Percentiles rank a stretch among this genome's conserved stretches.
Conservation (phyloP, 164 flowering plant species). For the Amborella trichopoda region DNA sequence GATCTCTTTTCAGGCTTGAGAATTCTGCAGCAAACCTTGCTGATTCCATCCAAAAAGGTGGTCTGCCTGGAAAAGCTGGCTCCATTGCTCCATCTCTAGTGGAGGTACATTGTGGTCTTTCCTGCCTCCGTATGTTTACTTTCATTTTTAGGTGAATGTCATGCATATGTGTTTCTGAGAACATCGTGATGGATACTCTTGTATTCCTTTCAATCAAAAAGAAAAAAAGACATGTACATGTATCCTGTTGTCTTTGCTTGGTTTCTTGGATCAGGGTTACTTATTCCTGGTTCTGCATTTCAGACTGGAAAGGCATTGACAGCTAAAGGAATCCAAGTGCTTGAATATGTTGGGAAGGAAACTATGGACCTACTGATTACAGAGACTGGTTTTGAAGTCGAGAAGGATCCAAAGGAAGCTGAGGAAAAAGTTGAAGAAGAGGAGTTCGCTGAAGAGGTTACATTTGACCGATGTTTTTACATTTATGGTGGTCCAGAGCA, state of each 20-base stretch:
- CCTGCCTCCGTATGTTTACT: no score
- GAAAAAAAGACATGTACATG: no score
- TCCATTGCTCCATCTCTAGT: slow-evolving; percentile 70
- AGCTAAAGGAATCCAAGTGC: slow-evolving; percentile 85
- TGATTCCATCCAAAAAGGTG: slow-evolving; percentile 57
- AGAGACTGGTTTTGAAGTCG: slow-evolving; percentile 81
- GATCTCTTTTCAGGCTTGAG: slow-evolving; percentile 51
- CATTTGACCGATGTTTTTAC: slow-evolving; percentile 93
- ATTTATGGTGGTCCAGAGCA: slow-evolving; percentile 99
- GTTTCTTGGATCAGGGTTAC: background rate
- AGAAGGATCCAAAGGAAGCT: slow-evolving; percentile 28
- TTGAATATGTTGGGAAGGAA: slow-evolving; percentile 86
- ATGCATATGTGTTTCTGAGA: no score
- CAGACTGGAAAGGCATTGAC: slow-evolving; percentile 95
- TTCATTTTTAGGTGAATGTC: no score
- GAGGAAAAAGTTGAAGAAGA: slow-evolving; percentile 40
- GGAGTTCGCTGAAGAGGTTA: slow-evolving; percentile 66
- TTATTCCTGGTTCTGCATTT: slow-evolving; percentile 6
- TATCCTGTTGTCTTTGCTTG: background rate
- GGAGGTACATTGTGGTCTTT: no score
- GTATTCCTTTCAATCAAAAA: no score
- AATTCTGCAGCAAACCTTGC: slow-evolving; percentile 65
- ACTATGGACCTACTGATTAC: slow-evolving; percentile 82
- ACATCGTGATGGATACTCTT: no score
- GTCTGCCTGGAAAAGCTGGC: slow-evolving; percentile 41